Percentiles rank a stretch among this genome's conserved stretches.
Evolutionary conservation across 179 eudicot species (phyloP).

Genomic region (Silene coronaria): DNA sequence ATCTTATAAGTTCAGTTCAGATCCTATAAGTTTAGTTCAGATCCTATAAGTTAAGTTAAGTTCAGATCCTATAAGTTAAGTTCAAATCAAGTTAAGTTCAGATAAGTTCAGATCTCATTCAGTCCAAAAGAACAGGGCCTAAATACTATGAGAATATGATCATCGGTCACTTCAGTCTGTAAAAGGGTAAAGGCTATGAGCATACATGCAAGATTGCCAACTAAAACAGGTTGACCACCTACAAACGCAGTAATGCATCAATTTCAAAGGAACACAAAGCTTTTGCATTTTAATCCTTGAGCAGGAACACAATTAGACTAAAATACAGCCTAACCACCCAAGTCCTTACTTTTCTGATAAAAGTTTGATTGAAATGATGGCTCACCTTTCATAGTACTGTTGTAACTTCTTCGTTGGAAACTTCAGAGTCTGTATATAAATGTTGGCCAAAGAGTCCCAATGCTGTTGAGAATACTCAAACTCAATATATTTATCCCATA

Average conservation of each 20-base stretch:
- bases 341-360: background rate
- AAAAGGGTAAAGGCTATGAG: background rate
- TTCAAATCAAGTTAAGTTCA: too few relatives aligned
- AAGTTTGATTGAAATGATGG: background rate
- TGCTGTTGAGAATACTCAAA: slow-evolving; percentile 75
- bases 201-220: background rate
- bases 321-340: background rate
- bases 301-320: background rate
- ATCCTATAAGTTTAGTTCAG: too few relatives aligned
- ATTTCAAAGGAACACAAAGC: slow-evolving; percentile 2
- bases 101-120: too few relatives aligned
- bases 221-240: slow-evolving; percentile 1
- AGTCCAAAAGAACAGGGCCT: too few relatives aligned
- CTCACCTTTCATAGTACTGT: slow-evolving; percentile 73
- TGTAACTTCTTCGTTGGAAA: slow-evolving; percentile 77
- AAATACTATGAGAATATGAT: too few relatives aligned
- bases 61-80: too few relatives aligned
- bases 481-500: slow-evolving; percentile 80
- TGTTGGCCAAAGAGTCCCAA: slow-evolving; percentile 65
- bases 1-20: too few relatives aligned
- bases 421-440: slow-evolving; percentile 55
- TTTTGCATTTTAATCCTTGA: background rate
- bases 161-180: background rate
- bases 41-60: too few relatives aligned
- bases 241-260: background rate